Evolutionary conservation across 371 early-diverging fungal species (phyloP), one percentile per base, ranked within the genome.

Genomic region (Zychaea mexicana): DNA sequence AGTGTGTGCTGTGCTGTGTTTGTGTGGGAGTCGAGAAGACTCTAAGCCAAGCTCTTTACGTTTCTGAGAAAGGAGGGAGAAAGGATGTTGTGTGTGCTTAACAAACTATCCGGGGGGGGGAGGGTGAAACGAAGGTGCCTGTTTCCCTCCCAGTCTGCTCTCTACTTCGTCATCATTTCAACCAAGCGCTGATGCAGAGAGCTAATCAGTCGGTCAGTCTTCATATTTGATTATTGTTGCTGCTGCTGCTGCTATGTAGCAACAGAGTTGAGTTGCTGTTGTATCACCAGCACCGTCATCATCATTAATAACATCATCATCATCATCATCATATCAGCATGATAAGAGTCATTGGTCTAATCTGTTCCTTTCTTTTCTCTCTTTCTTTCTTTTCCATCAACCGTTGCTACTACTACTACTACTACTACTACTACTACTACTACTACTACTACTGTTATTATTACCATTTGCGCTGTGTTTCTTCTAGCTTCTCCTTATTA

Each of bases 211-310:
- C 15, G 12, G 26, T 52, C 52, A 24, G 19, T 52, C 15, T 19
- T 52, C 24, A 52, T 52, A 24, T 52, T 52, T 24, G 52, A 15
- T 26, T 52, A 52, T 52, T 52, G 52, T 19, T 49, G 49, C 19
- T n/a, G n/a, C n/a, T n/a, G n/a, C n/a, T n/a, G n/a, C n/a, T n/a
- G n/a, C n/a, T n/a, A n/a, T n/a, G n/a, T n/a, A n/a, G n/a, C n/a
- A n/a, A n/a, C n/a, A n/a, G n/a, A n/a, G n/a, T n/a, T n/a, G 12
- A 47, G 5, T 47, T 7, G 7, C 6, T 47, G 47, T 47, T 24
- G 5, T 47, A 17, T 55, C 28, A 30, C 31, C 12, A 57, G 22
- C 4, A 3, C 36, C 15, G 36, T 36, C 22, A 32, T 13, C 36
- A 38, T 36, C 36, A 57, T 19, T 32, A 33, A 21, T 19, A 57